Evolutionary conservation across 495 filamentous ascomycete species (phyloP), one percentile per base, ranked within the genome.

Genomic region (Penicillium mononematosum): DNA sequence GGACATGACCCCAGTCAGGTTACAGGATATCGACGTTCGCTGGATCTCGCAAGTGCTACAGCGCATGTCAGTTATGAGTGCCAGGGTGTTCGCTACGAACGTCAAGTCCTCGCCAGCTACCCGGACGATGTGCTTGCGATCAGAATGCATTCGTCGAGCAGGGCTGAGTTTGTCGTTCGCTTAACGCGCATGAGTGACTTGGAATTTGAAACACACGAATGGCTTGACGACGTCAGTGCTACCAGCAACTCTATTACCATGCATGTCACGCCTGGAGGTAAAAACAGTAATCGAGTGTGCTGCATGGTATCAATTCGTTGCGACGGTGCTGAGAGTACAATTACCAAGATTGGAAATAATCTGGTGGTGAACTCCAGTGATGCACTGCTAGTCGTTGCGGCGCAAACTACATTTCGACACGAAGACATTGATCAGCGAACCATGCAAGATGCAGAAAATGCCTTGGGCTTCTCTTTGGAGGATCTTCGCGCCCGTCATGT

Each of bases 71-170:
- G 64, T 2, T 80, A 80, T 61, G 69, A 69, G 8, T 63, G 69
- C 32, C 48, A 65, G 12, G 64, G 69, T 16, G 59, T 73, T 34
- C 52, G 50, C 2, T 70, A 70, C 47, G 53, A 69, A 61, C 59
- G 75, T 58, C 66, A 73, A 61, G 68, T 59, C 36, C 55, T 79
- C 16, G 69, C 71, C 7, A 80, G 76, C 45, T 60, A 75, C 54
- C 75, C 75, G 0, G 73, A 75, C 41, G 60, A 66, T 44, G 73
- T 77, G 9, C 47, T 81, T n/a, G 77, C 75, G 4, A 62, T 80
- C 17, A 68, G 70, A 9, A 53, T 80, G 16, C 60, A 56, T 25
- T 68, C 75, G 27, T 72, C 70, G 1, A 50, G 60, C 12, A 59
- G 56, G 29, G 60, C 51, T 2, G 61, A 68, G 24, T 68, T 68